Evolutionary conservation across 495 filamentous ascomycete species (phyloP).

Genomic region (Penicillium macrosclerotiorum): DNA sequence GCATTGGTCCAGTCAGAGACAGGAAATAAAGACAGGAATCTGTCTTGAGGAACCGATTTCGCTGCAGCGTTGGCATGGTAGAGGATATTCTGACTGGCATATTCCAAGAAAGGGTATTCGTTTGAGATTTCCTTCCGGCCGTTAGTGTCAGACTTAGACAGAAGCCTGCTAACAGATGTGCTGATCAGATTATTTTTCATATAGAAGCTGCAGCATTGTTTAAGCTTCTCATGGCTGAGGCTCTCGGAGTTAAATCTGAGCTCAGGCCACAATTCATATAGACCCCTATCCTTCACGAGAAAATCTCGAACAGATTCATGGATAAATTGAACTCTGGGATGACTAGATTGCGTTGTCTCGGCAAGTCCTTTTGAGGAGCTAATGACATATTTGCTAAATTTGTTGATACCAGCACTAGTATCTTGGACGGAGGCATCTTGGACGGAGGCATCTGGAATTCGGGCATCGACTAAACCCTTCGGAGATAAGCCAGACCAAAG

Average conservation of each 20-base stretch:
- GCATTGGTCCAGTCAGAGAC: constrained; percentile 33
- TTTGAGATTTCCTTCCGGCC: neutral
- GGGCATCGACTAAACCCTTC: constrained; percentile 8
- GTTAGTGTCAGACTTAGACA: neutral
- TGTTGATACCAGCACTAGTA: constrained; percentile 21
- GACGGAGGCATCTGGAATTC: constrained; percentile 6
- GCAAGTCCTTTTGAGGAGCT: constrained; percentile 44
- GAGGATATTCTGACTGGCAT: constrained; percentile 42
- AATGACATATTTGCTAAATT: constrained; percentile 28
- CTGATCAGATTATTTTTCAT: constrained; percentile 11
- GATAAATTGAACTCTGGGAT: constrained; percentile 43
- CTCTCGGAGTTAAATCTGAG: constrained; percentile 18
- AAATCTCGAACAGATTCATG: constrained; percentile 49
- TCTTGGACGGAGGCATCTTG: constrained; percentile 42
- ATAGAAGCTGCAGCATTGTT: constrained; percentile 32
- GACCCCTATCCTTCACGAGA: constrained; percentile 39
- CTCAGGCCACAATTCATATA: constrained; percentile 33
- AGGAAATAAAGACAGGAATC: constrained; percentile 35
- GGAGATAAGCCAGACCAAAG: constrained; percentile 15
- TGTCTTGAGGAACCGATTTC: constrained; percentile 30
- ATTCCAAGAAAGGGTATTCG: constrained; percentile 44
- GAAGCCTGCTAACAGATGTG: constrained; percentile 11
- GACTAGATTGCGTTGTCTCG: constrained; percentile 28
- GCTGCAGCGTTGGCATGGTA: constrained; percentile 43
- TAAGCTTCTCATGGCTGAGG: constrained; percentile 34